Evolutionary conservation across 495 filamentous ascomycete species (phyloP).

Genomic region (Neurospora intermedia): DNA sequence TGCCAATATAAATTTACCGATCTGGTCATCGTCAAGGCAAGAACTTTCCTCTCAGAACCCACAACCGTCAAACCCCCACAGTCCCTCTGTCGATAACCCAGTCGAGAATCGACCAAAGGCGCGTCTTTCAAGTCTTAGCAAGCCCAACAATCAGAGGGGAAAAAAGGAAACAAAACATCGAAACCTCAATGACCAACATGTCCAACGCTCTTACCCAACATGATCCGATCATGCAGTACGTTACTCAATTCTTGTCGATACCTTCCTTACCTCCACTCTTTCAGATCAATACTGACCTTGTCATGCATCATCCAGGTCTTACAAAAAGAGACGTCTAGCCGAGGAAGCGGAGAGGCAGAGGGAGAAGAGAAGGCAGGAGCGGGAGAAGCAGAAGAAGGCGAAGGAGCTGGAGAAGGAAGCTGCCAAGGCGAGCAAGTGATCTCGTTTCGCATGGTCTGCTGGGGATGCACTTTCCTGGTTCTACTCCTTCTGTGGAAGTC

Average conservation of each 20-base stretch:
- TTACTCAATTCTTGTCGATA: no score
- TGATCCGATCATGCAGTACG: no score
- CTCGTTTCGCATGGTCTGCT: not conserved
- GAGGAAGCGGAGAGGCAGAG: not conserved
- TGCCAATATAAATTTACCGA: not conserved
- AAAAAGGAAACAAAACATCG: not conserved
- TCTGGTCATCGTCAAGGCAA: not conserved
- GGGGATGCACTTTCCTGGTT: not conserved
- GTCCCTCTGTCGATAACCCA: not conserved
- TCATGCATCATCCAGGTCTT: not conserved
- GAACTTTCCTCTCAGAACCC: not conserved
- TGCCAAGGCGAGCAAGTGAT: not conserved
- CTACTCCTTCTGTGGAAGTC: not conserved
- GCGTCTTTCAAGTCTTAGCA: not conserved
- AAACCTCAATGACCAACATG: not conserved
- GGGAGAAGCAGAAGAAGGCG: not conserved
- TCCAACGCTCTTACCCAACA: not conserved
- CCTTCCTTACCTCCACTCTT: not conserved
- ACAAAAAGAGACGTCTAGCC: not conserved
- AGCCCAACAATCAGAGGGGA: not conserved
- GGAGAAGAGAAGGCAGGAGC: not conserved
- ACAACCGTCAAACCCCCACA: not conserved
- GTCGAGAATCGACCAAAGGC: not conserved
- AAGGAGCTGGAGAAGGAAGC: not conserved
- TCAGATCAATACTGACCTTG: not conserved